A percentile compares a stretch with the other conserved stretches of the same genome.
phyloP scores from a whole-genome alignment of 306 rosid species.

The Cicer bijugum region DNA sequence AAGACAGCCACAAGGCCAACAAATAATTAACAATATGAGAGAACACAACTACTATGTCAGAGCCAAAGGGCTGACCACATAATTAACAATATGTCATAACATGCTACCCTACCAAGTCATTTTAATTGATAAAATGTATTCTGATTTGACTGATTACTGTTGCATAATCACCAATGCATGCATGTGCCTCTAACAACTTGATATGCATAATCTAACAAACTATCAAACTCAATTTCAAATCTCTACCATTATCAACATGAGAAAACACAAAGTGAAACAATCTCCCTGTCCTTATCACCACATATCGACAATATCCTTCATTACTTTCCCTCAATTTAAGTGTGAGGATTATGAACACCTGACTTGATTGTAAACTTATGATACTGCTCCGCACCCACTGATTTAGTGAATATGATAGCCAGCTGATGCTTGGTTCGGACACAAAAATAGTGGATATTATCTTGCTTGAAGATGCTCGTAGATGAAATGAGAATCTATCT shows the following conservation, averaged over 20 bases:
- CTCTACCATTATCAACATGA: not conserved
- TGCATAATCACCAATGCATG: not conserved
- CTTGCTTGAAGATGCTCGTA: not conserved
- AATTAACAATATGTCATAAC: not conserved
- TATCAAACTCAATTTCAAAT: conserved; percentile 9
- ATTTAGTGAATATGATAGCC: not conserved
- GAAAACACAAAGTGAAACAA: conserved; percentile 2
- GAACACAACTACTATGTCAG: conserved; percentile 19
- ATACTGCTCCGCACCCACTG: not conserved
- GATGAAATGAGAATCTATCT: not conserved
- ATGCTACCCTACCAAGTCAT: conserved; percentile 26
- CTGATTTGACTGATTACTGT: not conserved
- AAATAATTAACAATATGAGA: conserved; percentile 39
- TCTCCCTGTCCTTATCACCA: not conserved
- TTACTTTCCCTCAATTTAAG: not conserved
- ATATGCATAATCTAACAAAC: not conserved
- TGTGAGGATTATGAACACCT: not conserved
- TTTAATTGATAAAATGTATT: conserved; percentile 1
- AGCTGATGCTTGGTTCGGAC: not conserved
- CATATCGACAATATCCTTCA: conserved; percentile 3
- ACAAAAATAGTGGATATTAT: not conserved
- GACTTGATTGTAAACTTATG: not conserved
- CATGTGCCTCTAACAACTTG: not conserved
- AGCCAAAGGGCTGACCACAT: conserved; percentile 7
- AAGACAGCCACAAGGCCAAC: conserved; percentile 49